These are phyloP conservation scores for Jackrogersella multiformis DNA, from an alignment of 495 filamentous ascomycete species.

Conservation along the genomic window DNA sequence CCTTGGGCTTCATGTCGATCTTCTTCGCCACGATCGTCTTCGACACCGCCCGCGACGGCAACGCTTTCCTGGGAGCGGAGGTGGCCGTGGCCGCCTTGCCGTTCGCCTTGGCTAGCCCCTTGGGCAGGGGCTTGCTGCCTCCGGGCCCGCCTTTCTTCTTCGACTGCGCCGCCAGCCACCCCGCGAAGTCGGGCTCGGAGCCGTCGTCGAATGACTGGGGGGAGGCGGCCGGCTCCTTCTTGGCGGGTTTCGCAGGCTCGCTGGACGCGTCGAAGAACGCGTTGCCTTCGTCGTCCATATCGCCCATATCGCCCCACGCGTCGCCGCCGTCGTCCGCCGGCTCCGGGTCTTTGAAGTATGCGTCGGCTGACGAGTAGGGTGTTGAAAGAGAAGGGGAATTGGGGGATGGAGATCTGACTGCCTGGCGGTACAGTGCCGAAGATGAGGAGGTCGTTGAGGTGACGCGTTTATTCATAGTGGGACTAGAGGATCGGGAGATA, in stretches of 20 bases:
- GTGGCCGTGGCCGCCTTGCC: slow-evolving; percentile 51
- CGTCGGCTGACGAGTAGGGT: slow-evolving; percentile 53
- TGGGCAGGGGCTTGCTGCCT: slow-evolving; percentile 72
- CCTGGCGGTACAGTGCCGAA: slow-evolving; percentile 63
- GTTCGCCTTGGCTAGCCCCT: slow-evolving; percentile 70
- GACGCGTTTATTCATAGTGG: neutral
- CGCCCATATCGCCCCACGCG: slow-evolving; percentile 77
- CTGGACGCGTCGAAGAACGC: slow-evolving; percentile 53
- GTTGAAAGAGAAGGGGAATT: slow-evolving; percentile 54
- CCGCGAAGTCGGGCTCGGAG: slow-evolving; percentile 91
- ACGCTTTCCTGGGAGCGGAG: slow-evolving; percentile 48
- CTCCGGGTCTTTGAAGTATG: slow-evolving; percentile 56
- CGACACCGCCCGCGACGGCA: slow-evolving; percentile 40
- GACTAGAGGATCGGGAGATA: slow-evolving; percentile 18
- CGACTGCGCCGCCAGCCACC: slow-evolving; percentile 87
- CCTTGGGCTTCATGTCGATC: slow-evolving; percentile 64
- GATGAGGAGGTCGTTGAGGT: slow-evolving; percentile 55
- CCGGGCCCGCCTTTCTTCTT: slow-evolving; percentile 66
- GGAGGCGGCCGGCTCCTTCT: slow-evolving; percentile 41
- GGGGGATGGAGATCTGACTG: slow-evolving; percentile 58
- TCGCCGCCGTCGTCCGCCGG: slow-evolving; percentile 65
- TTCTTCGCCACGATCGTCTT: slow-evolving; percentile 56
- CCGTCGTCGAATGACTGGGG: slow-evolving; percentile 76
- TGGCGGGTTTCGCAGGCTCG: slow-evolving; percentile 41
- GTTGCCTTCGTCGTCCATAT: slow-evolving; percentile 65